Evolutionary conservation across 1,284 basidiomycete species (phyloP).

Genomic region (Peniophora sp.): DNA sequence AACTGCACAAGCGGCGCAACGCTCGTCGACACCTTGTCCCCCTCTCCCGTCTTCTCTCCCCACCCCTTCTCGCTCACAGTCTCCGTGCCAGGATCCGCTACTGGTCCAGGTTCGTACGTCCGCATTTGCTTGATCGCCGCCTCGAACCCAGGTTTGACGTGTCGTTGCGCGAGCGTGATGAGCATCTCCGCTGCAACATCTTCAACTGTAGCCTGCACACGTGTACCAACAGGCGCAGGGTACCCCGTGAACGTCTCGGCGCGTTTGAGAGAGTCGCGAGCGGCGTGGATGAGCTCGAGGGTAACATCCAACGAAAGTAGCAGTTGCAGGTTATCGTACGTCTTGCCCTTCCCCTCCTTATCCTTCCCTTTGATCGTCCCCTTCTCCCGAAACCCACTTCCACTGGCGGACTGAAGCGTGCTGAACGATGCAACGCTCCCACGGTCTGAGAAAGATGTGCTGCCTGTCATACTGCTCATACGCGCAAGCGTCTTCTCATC

Average conservation of each 20-base stretch:
- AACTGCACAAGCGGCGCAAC: slow-evolving; percentile 94
- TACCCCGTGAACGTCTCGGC: slow-evolving; percentile 87
- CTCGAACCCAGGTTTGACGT: slow-evolving; percentile 81
- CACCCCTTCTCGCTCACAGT: slow-evolving; percentile 18
- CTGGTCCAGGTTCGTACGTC: slow-evolving; percentile 84
- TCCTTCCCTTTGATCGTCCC: not conserved
- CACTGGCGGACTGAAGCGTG: slow-evolving; percentile 4
- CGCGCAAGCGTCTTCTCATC: slow-evolving; percentile 12
- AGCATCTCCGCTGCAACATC: slow-evolving; percentile 86
- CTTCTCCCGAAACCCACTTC: no score
- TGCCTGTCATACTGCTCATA: slow-evolving; percentile 9
- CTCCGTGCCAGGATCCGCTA: no score
- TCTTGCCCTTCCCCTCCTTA: not conserved
- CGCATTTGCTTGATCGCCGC: slow-evolving; percentile 83
- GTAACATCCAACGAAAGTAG: slow-evolving; percentile 89
- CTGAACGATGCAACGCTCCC: not conserved
- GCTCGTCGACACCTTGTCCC: slow-evolving; percentile 8
- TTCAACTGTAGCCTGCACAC: slow-evolving; percentile 85
- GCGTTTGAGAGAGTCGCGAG: slow-evolving; percentile 86
- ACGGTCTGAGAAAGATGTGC: not conserved
- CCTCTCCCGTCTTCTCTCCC: slow-evolving; percentile 45
- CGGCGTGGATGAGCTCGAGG: slow-evolving; percentile 86
- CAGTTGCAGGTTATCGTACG: slow-evolving; percentile 69
- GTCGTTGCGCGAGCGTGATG: slow-evolving; percentile 70
- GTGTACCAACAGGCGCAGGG: slow-evolving; percentile 74